Evolutionary conservation across 2,329 filamentous ascomycete genomes (phyloP).

Genomic region (Talaromyces pinophilus): DNA sequence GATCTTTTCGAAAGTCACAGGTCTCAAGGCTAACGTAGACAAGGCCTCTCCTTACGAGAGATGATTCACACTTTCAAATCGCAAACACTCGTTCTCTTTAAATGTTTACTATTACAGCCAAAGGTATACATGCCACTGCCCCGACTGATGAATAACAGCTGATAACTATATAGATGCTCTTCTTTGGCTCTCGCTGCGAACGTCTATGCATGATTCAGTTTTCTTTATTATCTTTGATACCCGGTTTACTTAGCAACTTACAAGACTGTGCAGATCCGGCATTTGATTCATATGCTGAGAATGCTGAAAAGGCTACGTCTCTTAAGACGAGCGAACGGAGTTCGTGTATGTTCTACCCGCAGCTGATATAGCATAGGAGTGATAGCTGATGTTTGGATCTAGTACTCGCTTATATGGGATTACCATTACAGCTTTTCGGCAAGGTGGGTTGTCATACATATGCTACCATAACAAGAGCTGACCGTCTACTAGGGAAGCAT

Average conservation of each 20-base stretch:
- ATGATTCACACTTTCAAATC: slow-evolving; percentile 92
- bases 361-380: background rate
- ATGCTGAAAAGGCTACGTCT: slow-evolving; percentile 74
- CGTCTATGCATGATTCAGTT: slow-evolving; percentile 98
- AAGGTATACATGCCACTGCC: slow-evolving; percentile 63
- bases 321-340: slow-evolving; percentile 87
- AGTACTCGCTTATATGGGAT: slow-evolving; percentile 89
- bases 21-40: background rate
- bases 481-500: slow-evolving; percentile 71
- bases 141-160: no score
- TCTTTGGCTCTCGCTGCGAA: slow-evolving; percentile 96
- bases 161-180: slow-evolving; percentile 73
- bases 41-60: slow-evolving; percentile 73
- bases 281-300: slow-evolving; percentile 78
- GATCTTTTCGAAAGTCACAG: background rate
- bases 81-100: slow-evolving; percentile 91
- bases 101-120: slow-evolving; percentile 88
- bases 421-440: slow-evolving; percentile 92
- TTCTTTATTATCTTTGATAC: slow-evolving; percentile 91
- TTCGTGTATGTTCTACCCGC: slow-evolving; percentile 57
- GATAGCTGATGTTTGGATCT: background rate
- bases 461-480: slow-evolving; percentile 64
- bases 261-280: slow-evolving; percentile 95
- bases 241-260: slow-evolving; percentile 85
- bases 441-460: slow-evolving; percentile 60